Conservation (phyloP, 2,329 filamentous ascomycete genomes). For the Ophiocordyceps unilateralis region DNA sequence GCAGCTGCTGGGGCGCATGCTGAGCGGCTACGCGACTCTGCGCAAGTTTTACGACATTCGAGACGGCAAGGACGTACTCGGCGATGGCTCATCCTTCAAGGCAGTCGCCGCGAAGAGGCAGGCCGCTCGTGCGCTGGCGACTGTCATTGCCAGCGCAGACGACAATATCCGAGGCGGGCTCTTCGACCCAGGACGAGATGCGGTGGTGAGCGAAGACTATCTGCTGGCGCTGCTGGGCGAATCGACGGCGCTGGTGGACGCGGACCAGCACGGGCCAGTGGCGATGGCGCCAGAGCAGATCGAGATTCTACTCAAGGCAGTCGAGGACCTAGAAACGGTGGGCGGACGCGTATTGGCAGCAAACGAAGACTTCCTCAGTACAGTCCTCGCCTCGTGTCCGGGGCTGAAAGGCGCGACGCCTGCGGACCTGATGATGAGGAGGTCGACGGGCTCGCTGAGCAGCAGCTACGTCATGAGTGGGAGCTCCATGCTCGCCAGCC, state of each 20-base stretch:
- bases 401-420: conserved; percentile 45
- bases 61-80: conserved; percentile 41
- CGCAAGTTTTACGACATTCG: conserved; percentile 82
- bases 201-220: conserved; percentile 78
- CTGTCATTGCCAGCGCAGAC: conserved; percentile 72
- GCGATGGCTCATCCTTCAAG: conserved; percentile 14
- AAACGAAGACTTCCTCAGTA: conserved; percentile 62
- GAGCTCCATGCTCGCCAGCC: conserved; percentile 51
- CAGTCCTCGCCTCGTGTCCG: conserved; percentile 55
- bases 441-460: conserved; percentile 34
- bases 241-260: conserved; percentile 51
- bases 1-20: conserved; percentile 63
- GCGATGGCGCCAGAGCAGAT: conserved; percentile 56
- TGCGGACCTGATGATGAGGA: conserved; percentile 42
- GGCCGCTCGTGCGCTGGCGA: conserved; percentile 55
- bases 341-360: conserved; percentile 52
- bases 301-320: conserved; percentile 55
- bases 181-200: conserved; percentile 64
- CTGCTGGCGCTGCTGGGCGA: conserved; percentile 72
- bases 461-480: conserved; percentile 55
- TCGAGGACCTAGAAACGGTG: conserved; percentile 67
- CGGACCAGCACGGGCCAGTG: conserved; percentile 26
- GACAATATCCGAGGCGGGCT: conserved; percentile 85
- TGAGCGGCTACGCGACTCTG: conserved; percentile 84
- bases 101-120: conserved; percentile 47